Conservation (phyloP, 1,284 basidiomycete genomes). For the Malassezia brasiliensis region DNA sequence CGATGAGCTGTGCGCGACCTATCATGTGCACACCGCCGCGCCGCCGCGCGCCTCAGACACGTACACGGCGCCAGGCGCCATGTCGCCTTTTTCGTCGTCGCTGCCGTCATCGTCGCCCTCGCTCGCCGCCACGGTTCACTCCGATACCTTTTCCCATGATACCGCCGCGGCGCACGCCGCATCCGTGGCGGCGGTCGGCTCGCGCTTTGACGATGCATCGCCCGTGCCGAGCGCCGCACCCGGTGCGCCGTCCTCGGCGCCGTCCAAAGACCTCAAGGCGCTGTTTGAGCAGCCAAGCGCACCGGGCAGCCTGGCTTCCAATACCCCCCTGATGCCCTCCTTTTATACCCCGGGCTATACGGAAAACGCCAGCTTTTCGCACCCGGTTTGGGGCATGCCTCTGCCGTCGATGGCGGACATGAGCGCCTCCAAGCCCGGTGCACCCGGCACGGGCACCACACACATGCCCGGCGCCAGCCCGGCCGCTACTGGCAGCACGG, state of each 20-base stretch:
- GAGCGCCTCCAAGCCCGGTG: background rate
- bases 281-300: conserved; percentile 57
- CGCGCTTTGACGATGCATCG: conserved; percentile 65
- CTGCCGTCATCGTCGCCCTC: conserved; percentile 51
- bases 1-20: conserved; percentile 73
- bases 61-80: conserved; percentile 67
- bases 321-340: conserved; percentile 23
- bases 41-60: conserved; percentile 54
- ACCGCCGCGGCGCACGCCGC: conserved; percentile 16
- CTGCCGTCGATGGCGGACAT: conserved; percentile 17
- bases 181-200: conserved; percentile 23
- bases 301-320: conserved; percentile 16
- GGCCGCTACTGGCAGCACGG: conserved; percentile 4
- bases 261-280: conserved; percentile 68
- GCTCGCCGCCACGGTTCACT: conserved; percentile 22
- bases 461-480: conserved; percentile 16
- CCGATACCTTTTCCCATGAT: conserved; percentile 33
- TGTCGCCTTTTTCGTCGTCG: conserved; percentile 94
- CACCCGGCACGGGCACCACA: background rate
- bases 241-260: conserved; percentile 55
- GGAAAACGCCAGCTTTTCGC: conserved; percentile 27
- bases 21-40: conserved; percentile 39
- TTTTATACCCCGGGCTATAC: conserved; percentile 40
- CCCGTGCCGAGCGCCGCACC: conserved; percentile 52
- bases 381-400: conserved; percentile 41